These are phyloP conservation scores for Limnanthes douglasii DNA, from an alignment of 345 rosid species.

Conservation along the genomic window DNA sequence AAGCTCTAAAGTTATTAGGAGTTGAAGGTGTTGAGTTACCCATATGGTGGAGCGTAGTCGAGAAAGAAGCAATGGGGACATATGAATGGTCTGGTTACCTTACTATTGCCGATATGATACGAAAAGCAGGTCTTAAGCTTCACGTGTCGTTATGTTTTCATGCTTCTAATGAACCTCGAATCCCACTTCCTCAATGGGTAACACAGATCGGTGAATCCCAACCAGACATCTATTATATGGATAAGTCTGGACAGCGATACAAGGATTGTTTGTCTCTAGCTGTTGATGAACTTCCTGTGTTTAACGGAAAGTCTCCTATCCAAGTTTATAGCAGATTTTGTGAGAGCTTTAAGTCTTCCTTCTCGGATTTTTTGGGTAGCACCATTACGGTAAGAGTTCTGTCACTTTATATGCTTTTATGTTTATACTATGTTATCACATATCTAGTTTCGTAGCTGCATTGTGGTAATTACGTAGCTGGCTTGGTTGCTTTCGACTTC, in stretches of 20 bases:
- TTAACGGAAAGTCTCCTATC: conserved; percentile 60
- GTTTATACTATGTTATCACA: background rate
- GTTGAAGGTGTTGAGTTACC: conserved; percentile 89
- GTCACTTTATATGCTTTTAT: background rate
- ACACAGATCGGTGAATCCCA: conserved; percentile 34
- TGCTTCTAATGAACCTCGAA: conserved; percentile 22
- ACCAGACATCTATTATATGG: conserved; percentile 37
- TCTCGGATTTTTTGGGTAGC: conserved; percentile 50
- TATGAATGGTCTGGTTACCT: conserved; percentile 88
- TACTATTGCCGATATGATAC: conserved; percentile 64
- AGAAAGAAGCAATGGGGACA: conserved; percentile 62
- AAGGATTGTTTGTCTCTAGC: conserved; percentile 61
- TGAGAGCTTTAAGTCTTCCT: conserved; percentile 61
- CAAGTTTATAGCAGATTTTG: conserved; percentile 60
- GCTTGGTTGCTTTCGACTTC: conserved; percentile 3
- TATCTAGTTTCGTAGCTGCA: background rate
- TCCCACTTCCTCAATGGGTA: conserved; percentile 74
- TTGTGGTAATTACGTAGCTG: conserved; percentile 1
- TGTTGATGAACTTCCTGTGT: conserved; percentile 63
- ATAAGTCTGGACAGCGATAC: conserved; percentile 34
- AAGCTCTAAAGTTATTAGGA: conserved; percentile 75
- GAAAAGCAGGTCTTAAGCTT: conserved; percentile 58
- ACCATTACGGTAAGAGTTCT: conserved; percentile 46
- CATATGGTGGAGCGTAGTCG: conserved; percentile 89
- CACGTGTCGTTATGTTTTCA: conserved; percentile 73